Conservation (phyloP, 73 alveolate genomes). For the Paramecium primaurelia region DNA sequence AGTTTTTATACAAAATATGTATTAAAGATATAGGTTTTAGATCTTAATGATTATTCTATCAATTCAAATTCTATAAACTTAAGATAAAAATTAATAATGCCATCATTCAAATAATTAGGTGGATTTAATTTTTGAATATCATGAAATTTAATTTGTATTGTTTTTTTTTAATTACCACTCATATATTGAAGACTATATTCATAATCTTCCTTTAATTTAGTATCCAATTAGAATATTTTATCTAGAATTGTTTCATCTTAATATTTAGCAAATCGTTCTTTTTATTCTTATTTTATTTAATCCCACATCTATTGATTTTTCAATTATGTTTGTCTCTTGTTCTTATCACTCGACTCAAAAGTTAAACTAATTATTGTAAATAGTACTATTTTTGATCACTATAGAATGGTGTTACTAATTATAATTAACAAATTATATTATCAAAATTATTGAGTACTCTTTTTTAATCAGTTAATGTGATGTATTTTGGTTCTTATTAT, state of each 20-base stretch:
- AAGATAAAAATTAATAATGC: constrained; percentile 39
- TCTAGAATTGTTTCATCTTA: not conserved
- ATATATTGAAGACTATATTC: constrained; percentile 18
- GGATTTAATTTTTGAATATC: constrained; percentile 51
- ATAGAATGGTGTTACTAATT: not conserved
- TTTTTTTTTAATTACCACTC: not conserved
- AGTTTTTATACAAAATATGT: constrained; percentile 39
- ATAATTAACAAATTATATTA: not conserved
- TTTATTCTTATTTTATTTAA: not conserved
- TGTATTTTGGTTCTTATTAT: not conserved
- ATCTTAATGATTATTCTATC: not conserved
- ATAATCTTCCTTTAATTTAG: not conserved
- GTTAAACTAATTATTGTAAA: not conserved
- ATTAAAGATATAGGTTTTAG: constrained; percentile 32
- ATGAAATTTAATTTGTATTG: constrained; percentile 28
- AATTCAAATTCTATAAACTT: constrained; percentile 44
- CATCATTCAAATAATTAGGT: constrained; percentile 46
- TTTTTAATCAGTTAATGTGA: not conserved
- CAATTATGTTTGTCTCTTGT: not conserved
- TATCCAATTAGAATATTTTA: not conserved
- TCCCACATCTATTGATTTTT: not conserved
- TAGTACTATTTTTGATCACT: constrained; percentile 24
- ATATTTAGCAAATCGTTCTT: not conserved
- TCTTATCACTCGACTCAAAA: not conserved
- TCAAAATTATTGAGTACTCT: not conserved